These are phyloP conservation scores for Lagenidium sp. DNA, from an alignment of 352 stramenopile species.

Conservation along the genomic window DNA sequence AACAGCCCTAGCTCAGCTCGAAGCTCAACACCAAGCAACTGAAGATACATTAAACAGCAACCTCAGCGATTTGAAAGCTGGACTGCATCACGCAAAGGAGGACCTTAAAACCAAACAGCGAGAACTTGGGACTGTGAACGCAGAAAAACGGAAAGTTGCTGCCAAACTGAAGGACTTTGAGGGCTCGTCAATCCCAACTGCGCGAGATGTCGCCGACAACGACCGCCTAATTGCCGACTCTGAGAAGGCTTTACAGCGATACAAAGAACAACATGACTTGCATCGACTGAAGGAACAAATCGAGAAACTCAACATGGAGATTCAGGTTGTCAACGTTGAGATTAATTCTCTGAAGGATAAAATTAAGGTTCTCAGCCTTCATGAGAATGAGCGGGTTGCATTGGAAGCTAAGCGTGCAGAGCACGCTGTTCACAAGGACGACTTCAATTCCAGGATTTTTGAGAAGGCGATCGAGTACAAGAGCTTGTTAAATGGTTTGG, in stretches of 20 bases:
- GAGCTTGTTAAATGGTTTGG: slow-evolving; percentile 16
- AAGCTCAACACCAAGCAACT: slow-evolving; percentile 27
- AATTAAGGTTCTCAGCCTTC: slow-evolving; percentile 37
- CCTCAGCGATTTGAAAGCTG: slow-evolving; percentile 37
- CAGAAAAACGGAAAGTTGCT: slow-evolving; percentile 30
- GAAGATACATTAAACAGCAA: slow-evolving; percentile 36
- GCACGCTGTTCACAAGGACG: slow-evolving; percentile 30
- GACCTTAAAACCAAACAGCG: slow-evolving; percentile 34
- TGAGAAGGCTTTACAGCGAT: slow-evolving; percentile 26
- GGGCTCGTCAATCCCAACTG: slow-evolving; percentile 20
- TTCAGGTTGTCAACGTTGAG: slow-evolving; percentile 32
- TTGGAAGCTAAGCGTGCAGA: slow-evolving; percentile 42
- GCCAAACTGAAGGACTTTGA: slow-evolving; percentile 33
- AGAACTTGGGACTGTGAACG: slow-evolving; percentile 26
- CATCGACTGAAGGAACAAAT: slow-evolving; percentile 34
- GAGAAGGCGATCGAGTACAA: slow-evolving; percentile 39
- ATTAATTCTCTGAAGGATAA: slow-evolving; percentile 35
- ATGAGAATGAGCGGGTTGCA: slow-evolving; percentile 35
- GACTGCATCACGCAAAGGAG: slow-evolving; percentile 38
- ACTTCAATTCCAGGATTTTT: slow-evolving; percentile 24
- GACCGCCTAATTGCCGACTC: slow-evolving; percentile 33
- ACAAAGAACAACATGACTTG: slow-evolving; percentile 33
- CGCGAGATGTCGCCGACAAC: slow-evolving; percentile 40
- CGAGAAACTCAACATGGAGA: slow-evolving; percentile 24
- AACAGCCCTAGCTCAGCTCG: slow-evolving; percentile 19